phyloP scores from a whole-genome alignment of 768 basidiomycete genomes.

The Leccinum obscurum region DNA sequence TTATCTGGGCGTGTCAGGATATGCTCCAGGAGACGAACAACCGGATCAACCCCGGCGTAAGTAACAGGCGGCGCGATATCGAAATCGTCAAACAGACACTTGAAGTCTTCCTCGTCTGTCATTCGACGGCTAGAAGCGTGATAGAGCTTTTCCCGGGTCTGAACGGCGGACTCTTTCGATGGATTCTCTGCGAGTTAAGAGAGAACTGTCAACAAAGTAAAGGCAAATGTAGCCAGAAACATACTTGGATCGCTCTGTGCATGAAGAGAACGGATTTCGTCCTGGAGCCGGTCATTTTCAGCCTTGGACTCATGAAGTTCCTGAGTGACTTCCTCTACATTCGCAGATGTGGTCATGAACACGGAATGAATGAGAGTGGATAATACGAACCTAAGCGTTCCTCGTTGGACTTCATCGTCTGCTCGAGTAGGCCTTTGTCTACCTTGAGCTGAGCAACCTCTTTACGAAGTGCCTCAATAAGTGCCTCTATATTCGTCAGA shows the following conservation, averaged over 20 bases:
- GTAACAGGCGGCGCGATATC: neutral
- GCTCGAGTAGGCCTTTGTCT: neutral
- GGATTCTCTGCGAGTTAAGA: neutral
- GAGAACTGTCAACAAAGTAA: neutral
- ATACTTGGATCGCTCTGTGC: neutral
- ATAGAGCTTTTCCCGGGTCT: neutral
- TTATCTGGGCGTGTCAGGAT: neutral
- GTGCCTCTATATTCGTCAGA: neutral
- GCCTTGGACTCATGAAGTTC: no score
- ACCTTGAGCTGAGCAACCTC: neutral
- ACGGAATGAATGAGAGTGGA: no score
- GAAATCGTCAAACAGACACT: neutral
- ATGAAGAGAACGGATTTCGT: neutral
- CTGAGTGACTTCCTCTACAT: no score
- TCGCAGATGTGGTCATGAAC: no score
- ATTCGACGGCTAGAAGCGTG: neutral
- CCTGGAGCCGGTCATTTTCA: no score
- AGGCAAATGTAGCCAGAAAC: neutral
- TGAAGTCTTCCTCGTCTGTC: neutral
- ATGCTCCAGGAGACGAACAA: neutral
- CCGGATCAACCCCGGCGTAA: neutral
- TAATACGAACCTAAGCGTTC: neutral
- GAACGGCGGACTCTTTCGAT: no score
- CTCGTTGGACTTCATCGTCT: neutral
- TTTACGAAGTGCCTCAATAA: neutral